Evolutionary conservation across 169 alveolate genomes (phyloP), one percentile per base, ranked within the genome.

Genomic region (Theileria parva): DNA sequence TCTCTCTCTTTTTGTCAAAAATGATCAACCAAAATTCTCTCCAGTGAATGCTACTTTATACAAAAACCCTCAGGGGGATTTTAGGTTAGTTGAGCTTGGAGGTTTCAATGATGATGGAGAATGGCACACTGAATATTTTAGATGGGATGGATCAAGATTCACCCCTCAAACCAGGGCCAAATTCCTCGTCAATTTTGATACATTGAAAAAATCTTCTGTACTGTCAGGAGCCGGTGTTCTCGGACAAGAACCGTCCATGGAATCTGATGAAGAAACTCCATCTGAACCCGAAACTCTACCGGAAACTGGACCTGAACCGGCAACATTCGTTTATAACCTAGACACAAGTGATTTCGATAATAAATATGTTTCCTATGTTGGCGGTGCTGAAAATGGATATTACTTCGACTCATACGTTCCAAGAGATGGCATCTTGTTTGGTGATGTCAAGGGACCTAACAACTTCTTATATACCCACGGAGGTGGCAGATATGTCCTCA

Each of bases 351-450:
- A 57, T 57, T 25, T 6, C 37, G 66, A 57, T 57, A 8, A 9
- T 21, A 6, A 19, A 1, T 9, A 17, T 19, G 66, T 57, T 21
- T 57, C 66, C 13, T 9, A 21, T 19, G 32, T 17, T 25, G 66
- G 27, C 12, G 66, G 66, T 11, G 32, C 66, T 57, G 66, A 57
- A 19, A 19, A 57, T 9, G 66, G 66, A 19, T 57, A 57, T 25
- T 57, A 57, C 27, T 57, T 57, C 66, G 32, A 57, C 12, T 57
- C 66, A 9, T 57, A 57, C 66, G 28, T 25, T 25, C 66, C 66
- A 57, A 57, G 15, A 25, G 30, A 57, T 57, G 8, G 15, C 15
- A 2, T 6, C 34, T 57, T 21, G 15, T 21, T 57, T 25, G 66
- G 66, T 57, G 32, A 25, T 25, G 66, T 57, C 34, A 57, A 57